Conservation (phyloP, 2,329 filamentous ascomycete species). For the Verticillium klebahnii region DNA sequence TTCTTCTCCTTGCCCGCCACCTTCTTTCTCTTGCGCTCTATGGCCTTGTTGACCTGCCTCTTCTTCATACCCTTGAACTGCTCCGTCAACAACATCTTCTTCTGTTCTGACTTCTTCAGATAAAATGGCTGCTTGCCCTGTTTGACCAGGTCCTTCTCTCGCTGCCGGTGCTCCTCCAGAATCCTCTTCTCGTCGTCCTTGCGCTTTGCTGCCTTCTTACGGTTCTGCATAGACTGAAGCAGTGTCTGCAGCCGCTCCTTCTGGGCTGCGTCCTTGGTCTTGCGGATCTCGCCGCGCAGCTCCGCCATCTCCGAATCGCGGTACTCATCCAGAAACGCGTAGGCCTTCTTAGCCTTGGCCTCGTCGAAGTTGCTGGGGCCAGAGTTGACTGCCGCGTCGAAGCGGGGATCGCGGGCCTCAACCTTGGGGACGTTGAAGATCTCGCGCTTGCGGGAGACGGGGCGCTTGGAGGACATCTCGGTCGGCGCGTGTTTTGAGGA, state of each 20-base stretch:
- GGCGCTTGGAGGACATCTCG: slow-evolving; percentile 75
- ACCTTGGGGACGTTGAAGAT: slow-evolving; percentile 61
- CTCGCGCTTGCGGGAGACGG: slow-evolving; percentile 75
- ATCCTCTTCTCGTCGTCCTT: slow-evolving; percentile 68
- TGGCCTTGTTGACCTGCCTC: slow-evolving; percentile 75
- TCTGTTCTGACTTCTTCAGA: slow-evolving; percentile 87
- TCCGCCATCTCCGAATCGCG: slow-evolving; percentile 76
- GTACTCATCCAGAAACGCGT: slow-evolving; percentile 86
- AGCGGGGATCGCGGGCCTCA: slow-evolving; percentile 74
- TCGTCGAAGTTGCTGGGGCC: slow-evolving; percentile 44
- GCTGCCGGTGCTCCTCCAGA: slow-evolving; percentile 68
- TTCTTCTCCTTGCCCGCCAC: slow-evolving; percentile 79
- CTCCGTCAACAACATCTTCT: slow-evolving; percentile 76
- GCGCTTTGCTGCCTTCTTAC: slow-evolving; percentile 63
- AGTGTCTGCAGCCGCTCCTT: slow-evolving; percentile 69
- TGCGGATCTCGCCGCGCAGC: slow-evolving; percentile 62
- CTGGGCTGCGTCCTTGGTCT: slow-evolving; percentile 57
- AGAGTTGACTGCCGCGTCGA: slow-evolving; percentile 61
- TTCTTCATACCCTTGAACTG: slow-evolving; percentile 80
- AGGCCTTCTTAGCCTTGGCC: slow-evolving; percentile 62
- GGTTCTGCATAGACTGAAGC: slow-evolving; percentile 74
- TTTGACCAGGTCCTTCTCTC: slow-evolving; percentile 79
- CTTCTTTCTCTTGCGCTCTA: slow-evolving; percentile 90
- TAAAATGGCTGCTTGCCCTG: slow-evolving; percentile 93
- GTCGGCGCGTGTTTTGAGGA: slow-evolving; percentile 85